Evolutionary conservation across 2,329 filamentous ascomycete species (phyloP).

Genomic region (Neofusicoccum cordaticola): DNA sequence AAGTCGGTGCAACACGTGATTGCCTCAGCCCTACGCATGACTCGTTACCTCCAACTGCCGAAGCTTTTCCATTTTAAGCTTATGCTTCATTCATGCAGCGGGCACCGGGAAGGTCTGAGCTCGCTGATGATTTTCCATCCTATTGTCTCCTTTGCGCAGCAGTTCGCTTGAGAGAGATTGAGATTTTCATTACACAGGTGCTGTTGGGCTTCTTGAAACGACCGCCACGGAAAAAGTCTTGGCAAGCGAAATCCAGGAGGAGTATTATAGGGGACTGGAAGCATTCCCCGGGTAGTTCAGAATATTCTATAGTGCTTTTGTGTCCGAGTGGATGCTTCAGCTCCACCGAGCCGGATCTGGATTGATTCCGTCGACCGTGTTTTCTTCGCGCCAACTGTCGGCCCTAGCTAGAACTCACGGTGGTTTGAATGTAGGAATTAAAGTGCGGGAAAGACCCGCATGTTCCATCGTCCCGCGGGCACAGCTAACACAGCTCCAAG

Average conservation of each 20-base stretch:
- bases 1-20: conserved; percentile 10
- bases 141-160: not conserved
- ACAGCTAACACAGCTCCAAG: conserved; percentile 26
- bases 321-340: too few relatives aligned
- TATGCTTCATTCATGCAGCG: not conserved
- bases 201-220: not conserved
- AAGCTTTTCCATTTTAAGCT: conserved; percentile 11
- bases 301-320: too few relatives aligned
- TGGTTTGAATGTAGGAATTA: too few relatives aligned
- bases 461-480: not conserved
- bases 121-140: not conserved
- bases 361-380: too few relatives aligned
- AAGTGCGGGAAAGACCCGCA: too few relatives aligned
- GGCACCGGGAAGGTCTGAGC: not conserved
- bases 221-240: not conserved
- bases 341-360: too few relatives aligned
- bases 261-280: not conserved
- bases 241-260: not conserved
- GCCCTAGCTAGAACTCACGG: too few relatives aligned
- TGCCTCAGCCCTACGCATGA: conserved; percentile 2
- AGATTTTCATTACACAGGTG: not conserved
- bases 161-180: not conserved
- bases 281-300: too few relatives aligned
- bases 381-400: too few relatives aligned
- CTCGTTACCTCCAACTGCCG: not conserved